Evolutionary conservation across 2,329 filamentous ascomycete genomes (phyloP), one percentile per base, ranked within the genome.

Genomic region (Xylariaceae sp.): DNA sequence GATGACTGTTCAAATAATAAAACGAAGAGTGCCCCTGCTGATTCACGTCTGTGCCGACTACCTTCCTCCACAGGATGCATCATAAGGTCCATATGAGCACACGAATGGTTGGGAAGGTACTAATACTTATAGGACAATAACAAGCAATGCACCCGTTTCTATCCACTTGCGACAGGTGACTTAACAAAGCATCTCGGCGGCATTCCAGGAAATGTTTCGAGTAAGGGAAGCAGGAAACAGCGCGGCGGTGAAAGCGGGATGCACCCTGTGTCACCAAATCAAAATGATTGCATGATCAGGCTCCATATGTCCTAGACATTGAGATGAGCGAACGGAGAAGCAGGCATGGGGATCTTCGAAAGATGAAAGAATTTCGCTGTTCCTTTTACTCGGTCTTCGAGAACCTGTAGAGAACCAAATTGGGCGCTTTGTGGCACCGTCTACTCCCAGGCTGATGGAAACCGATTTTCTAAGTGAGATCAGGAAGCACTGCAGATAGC

Each of bases 401-500:
- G 62, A 58, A 63, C 53, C 48, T 55, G 58, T 44, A 53, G 50
- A 59, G 62, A 67, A 65, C 56, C 61, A 65, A 64, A 66, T 61
- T 64, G 57, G 53, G 63, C 61, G 63, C 64, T 62, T 56, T 60
- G 66, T 69, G 47, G 51, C 51, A 69, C 65, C 37, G 45, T 54
- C 62, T 59, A 64, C 63, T 65, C 57, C 67, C 67, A 69, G 65
- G 61, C 60, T 58, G 50, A 66, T 64, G 68, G 67, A 61, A 69
- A 64, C 45, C 65, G 57, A 63, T 66, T 62, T 65, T 64, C 64
- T 54, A 67, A 61, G 64, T 60, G 63, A 67, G 66, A 68, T 68
- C 67, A 70, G 62, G 67, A 64, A 55, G 54, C 61, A 70, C 67
- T 70, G 68, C 67, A 69, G 69, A 70, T 69, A 71, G 62, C 69